Base-by-base conservation (phyloP, 2,329 filamentous ascomycete genomes). In the Pseudogymnoascus sp. region DNA sequence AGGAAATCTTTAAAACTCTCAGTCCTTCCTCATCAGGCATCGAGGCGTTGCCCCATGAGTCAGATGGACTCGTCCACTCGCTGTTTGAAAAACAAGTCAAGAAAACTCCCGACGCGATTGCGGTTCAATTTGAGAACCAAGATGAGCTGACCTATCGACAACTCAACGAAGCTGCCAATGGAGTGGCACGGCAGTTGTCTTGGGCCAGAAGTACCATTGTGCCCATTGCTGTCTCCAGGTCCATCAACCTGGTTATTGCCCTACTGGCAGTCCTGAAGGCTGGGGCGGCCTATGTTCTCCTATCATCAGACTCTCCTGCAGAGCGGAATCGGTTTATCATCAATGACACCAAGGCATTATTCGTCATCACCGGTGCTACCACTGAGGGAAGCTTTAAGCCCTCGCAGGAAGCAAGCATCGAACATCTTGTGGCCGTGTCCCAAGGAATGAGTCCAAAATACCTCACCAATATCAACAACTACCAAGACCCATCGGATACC, bases 201-300 rank as follows among this genome's bases (percentile, higher is more conserved):
- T 54, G 47, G 47, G 47, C 47, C n/a, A 54, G 9, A 54, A 33
- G 17, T 54, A 33, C 47, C 29, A 54, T 54, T 54, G 47, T 54
- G 24, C 47, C 47, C 9, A 54, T 54, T 54, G 47, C 47, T 29
- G 26, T 54, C n/a, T 54, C 47, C 21, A 54, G 47, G 29, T 54
- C 47, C 33, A 17, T 54, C 11, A 54, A 54, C 29, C 47, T 60
- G 59, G 9, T 60, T 36, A 21, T 60, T 17, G 59, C 59, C 33
- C 35, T 60, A 15, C 29, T 60, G 1, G 59, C 59, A 17, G 59
- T 60, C 11, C n/a, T 60, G 9, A 60, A 60, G 35, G 33, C 47
- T 5, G 59, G 59, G 9, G 59, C 59, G 8, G 40, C 40, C 17
- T 60, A 50, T 21, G 40, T 60, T 24, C 59, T 50, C 17, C 40